A percentile compares a stretch with the other conserved stretches of the same genome.
phyloP scores from a whole-genome alignment of 202 grass and related monocot species.

The Panicum virgatum region DNA sequence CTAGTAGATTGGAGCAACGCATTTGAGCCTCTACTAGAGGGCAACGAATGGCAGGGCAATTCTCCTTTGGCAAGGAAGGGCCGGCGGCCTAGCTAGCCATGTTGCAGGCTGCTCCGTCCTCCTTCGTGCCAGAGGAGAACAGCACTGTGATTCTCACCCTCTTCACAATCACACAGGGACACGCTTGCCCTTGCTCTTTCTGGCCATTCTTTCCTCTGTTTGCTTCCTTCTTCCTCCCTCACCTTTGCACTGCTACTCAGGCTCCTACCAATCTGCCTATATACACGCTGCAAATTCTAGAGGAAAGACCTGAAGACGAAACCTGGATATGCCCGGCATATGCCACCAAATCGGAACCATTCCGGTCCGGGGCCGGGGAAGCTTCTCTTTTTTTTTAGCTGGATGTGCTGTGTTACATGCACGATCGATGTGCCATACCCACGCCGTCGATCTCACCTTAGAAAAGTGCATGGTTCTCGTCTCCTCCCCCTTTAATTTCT shows the following conservation, averaged over 20 bases:
- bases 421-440: not conserved
- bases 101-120: too few relatives aligned
- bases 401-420: not conserved
- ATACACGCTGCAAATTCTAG: not conserved
- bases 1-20: not conserved
- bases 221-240: not conserved
- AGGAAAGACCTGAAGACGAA: not conserved
- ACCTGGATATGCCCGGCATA: constrained; percentile 60
- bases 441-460: too few relatives aligned
- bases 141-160: constrained; percentile 47
- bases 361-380: not conserved
- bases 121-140: constrained; percentile 54
- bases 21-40: not conserved
- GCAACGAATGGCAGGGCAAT: constrained; percentile 46
- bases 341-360: constrained; percentile 38
- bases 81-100: not conserved
- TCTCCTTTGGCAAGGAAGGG: constrained; percentile 44
- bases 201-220: not conserved
- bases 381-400: constrained; percentile 27
- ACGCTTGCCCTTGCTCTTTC: not conserved
- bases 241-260: not conserved
- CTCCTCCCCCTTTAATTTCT: too few relatives aligned
- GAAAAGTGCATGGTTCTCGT: not conserved
- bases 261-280: constrained; percentile 1
- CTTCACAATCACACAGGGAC: not conserved